Evolutionary conservation across 805 yeast genomes (phyloP).

Genomic region (Barnettozyma salicaria): DNA sequence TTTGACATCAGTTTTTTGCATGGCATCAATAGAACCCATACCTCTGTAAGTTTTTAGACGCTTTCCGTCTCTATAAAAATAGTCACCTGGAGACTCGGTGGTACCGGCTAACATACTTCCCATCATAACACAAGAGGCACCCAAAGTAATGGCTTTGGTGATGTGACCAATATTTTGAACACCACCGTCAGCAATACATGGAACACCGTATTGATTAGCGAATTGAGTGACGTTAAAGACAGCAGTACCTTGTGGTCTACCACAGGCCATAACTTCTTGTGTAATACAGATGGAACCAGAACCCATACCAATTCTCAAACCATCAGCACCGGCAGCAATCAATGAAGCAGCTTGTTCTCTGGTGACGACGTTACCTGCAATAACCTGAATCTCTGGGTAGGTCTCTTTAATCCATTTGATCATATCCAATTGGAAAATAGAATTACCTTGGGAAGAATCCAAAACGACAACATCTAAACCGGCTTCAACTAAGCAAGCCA

Average conservation of each 20-base stretch:
- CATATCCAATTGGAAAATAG: slow-evolving; percentile 91
- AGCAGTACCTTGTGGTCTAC: slow-evolving; percentile 99
- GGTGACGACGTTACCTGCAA: slow-evolving; percentile 98
- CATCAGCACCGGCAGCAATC: slow-evolving; percentile 96
- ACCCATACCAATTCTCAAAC: slow-evolving; percentile 99
- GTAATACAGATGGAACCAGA: slow-evolving; percentile 99
- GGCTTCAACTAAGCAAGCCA: slow-evolving; percentile 79
- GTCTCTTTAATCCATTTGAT: slow-evolving; percentile 82
- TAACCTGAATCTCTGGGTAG: slow-evolving; percentile 75
- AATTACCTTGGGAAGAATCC: slow-evolving; percentile 98
- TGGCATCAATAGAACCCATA: slow-evolving; percentile 99
- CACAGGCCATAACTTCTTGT: slow-evolving; percentile 99
- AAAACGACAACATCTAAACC: slow-evolving; percentile 94
- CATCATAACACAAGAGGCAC: slow-evolving; percentile 98
- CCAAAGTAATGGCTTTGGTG: slow-evolving; percentile 91
- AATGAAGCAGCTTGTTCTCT: slow-evolving; percentile 97
- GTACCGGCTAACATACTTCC: slow-evolving; percentile 99
- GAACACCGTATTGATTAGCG: slow-evolving; percentile 93
- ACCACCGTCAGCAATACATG: slow-evolving; percentile 99
- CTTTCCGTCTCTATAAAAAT: slow-evolving; percentile 96
- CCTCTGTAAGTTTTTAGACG: slow-evolving; percentile 97
- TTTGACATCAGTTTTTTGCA: slow-evolving; percentile 81
- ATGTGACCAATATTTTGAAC: slow-evolving; percentile 98
- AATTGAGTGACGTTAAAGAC: slow-evolving; percentile 91
- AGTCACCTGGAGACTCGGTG: slow-evolving; percentile 96